Evolutionary conservation across 1,139 yeast genomes (phyloP).

Genomic region (Sugiyamaella castrensis): DNA sequence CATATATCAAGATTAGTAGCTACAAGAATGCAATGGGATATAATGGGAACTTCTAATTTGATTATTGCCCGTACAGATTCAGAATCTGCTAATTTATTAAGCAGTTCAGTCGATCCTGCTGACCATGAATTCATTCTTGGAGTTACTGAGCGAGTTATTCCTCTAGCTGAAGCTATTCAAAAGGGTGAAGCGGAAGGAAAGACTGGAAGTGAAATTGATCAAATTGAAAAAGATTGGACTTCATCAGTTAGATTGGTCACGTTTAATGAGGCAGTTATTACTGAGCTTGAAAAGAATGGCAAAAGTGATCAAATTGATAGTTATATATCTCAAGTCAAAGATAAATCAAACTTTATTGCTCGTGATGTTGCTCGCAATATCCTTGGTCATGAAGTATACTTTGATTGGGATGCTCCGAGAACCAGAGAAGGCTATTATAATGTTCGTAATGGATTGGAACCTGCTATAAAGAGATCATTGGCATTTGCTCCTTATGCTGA

Average conservation of each 20-base stretch:
- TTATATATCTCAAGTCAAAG: slow-evolving; percentile 33
- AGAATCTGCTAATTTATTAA: slow-evolving; percentile 53
- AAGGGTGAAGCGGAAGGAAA: slow-evolving; percentile 46
- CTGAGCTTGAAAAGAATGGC: slow-evolving; percentile 34
- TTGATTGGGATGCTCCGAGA: slow-evolving; percentile 59
- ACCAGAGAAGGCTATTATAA: slow-evolving; percentile 57
- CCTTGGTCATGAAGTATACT: slow-evolving; percentile 38
- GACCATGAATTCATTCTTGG: slow-evolving; percentile 58
- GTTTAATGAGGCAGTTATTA: slow-evolving; percentile 48
- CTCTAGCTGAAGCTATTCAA: slow-evolving; percentile 47
- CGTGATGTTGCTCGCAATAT: slow-evolving; percentile 37
- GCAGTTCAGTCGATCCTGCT: slow-evolving; percentile 53
- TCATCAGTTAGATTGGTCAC: slow-evolving; percentile 44
- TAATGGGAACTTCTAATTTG: slow-evolving; percentile 58
- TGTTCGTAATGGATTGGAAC: slow-evolving; percentile 49
- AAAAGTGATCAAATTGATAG: slow-evolving; percentile 36
- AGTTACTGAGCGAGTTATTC: slow-evolving; percentile 42
- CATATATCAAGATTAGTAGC: slow-evolving; percentile 57
- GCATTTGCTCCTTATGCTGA: slow-evolving; percentile 58
- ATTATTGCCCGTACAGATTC: slow-evolving; percentile 62
- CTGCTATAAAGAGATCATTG: slow-evolving; percentile 52
- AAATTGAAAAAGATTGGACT: slow-evolving; percentile 48
- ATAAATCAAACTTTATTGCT: slow-evolving; percentile 37
- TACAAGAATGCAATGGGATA: slow-evolving; percentile 62
- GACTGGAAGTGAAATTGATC: slow-evolving; percentile 37